phyloP scores from a whole-genome alignment of 2,329 filamentous ascomycete genomes.

The Ilyonectria robusta region DNA sequence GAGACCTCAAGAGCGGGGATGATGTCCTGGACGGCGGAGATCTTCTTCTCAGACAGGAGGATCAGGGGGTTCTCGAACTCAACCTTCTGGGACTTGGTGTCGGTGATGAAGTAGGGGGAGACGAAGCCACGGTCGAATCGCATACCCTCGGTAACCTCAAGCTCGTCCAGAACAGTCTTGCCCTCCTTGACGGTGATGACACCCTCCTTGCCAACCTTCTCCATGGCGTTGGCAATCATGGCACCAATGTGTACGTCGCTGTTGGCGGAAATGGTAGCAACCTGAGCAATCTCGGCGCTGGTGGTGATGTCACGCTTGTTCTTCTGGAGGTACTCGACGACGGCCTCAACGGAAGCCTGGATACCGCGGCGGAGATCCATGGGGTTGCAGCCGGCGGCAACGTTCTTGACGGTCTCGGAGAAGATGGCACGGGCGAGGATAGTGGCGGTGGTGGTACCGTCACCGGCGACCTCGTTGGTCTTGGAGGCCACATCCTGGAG shows the following conservation, averaged over 20 bases:
- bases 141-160: conserved; percentile 99
- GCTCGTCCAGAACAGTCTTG: conserved; percentile 97
- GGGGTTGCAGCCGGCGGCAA: conserved; percentile 98
- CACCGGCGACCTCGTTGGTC: conserved; percentile 99
- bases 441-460: conserved; percentile 97
- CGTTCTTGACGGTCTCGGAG: conserved; percentile 99
- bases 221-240: conserved; percentile 98
- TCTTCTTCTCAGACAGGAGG: conserved; percentile 99
- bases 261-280: conserved; percentile 98
- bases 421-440: conserved; percentile 98
- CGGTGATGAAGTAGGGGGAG: conserved; percentile 99
- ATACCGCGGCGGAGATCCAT: conserved; percentile 99
- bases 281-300: conserved; percentile 96
- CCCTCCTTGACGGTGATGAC: conserved; percentile 99
- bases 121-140: conserved; percentile 99
- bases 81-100: conserved; percentile 98
- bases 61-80: conserved; percentile 99
- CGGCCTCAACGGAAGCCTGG: conserved; percentile 94
- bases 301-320: conserved; percentile 99
- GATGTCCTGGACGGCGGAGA: conserved; percentile 98
- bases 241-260: conserved; percentile 95
- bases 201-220: conserved; percentile 99
- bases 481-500: conserved; percentile 99
- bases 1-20: conserved; percentile 98
- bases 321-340: conserved; percentile 92